Percentiles rank a stretch among this genome's conserved stretches.
Evolutionary conservation across 805 yeast species (phyloP).

Genomic region (Monosporozyma aerobia): DNA sequence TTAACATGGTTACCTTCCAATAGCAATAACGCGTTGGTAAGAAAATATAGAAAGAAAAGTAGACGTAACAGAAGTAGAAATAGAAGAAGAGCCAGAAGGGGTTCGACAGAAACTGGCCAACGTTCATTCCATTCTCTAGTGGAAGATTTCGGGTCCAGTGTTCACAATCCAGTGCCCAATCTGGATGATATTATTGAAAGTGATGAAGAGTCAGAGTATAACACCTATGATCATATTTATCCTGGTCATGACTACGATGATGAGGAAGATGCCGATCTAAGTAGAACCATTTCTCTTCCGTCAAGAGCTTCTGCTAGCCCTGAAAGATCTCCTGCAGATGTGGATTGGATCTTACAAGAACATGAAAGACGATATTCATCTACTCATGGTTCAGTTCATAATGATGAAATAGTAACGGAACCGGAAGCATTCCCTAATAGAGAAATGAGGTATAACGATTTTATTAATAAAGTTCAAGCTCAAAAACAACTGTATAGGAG

Average conservation of each 20-base stretch:
- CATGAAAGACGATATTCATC: slow-evolving; percentile 34
- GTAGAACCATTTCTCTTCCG: slow-evolving; percentile 35
- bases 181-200: slow-evolving; percentile 20
- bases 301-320: slow-evolving; percentile 32
- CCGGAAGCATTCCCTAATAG: slow-evolving; percentile 10
- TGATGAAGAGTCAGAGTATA: slow-evolving; percentile 11
- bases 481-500: slow-evolving; percentile 12
- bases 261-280: slow-evolving; percentile 29
- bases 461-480: slow-evolving; percentile 24
- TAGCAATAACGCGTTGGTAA: slow-evolving; percentile 34
- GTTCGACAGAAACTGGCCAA: slow-evolving; percentile 18
- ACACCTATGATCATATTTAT: slow-evolving; percentile 5
- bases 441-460: slow-evolving; percentile 25
- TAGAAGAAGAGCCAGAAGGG: neutral
- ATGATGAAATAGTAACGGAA: slow-evolving; percentile 8
- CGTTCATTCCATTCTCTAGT: slow-evolving; percentile 35
- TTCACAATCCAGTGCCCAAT: slow-evolving; percentile 13
- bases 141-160: slow-evolving; percentile 29
- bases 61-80: slow-evolving; percentile 6
- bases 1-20: slow-evolving; percentile 34
- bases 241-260: neutral
- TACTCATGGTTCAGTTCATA: slow-evolving; percentile 18
- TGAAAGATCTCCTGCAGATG: slow-evolving; percentile 27
- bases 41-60: slow-evolving; percentile 21
- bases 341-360: slow-evolving; percentile 34